Conservation (phyloP, 495 filamentous ascomycete genomes). For the Schizothecium vesticola region DNA sequence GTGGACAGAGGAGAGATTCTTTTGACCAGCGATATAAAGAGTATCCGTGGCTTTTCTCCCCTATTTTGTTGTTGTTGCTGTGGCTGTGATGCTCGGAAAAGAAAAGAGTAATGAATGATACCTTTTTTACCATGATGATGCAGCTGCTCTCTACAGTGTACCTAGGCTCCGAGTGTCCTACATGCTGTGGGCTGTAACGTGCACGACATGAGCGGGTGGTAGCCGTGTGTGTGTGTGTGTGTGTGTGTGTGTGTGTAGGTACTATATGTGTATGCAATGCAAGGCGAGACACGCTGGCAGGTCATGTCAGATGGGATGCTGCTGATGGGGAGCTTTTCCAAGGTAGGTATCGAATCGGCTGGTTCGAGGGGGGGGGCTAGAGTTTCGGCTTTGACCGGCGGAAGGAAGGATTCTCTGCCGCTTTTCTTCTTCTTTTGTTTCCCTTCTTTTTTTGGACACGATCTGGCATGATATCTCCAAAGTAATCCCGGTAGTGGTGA, state of each 20-base stretch:
- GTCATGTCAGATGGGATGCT: background rate
- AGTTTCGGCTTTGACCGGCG: background rate
- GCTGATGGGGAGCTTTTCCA: background rate
- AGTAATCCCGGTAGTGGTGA: background rate
- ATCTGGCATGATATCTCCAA: background rate
- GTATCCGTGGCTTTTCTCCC: background rate
- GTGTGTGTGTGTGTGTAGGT: background rate
- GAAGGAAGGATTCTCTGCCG: background rate
- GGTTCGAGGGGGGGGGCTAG: background rate
- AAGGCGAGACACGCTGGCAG: background rate
- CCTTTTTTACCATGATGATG: background rate
- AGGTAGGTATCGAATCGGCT: background rate
- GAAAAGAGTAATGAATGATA: background rate
- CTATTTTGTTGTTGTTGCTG: background rate
- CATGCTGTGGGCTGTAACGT: background rate
- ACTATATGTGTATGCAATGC: background rate
- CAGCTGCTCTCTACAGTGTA: too few species aligned
- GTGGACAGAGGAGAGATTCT: background rate
- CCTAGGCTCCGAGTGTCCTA: background rate
- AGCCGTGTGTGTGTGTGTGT: background rate
- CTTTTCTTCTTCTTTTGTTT: background rate
- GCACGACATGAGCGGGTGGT: background rate
- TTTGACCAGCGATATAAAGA: background rate
- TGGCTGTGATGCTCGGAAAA: background rate
- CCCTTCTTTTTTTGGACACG: background rate